A percentile compares a stretch with the other conserved stretches of the same genome.
These are phyloP conservation scores for Vanrija pseudolonga DNA, from an alignment of 1,284 basidiomycete genomes.

Conservation along the genomic window DNA sequence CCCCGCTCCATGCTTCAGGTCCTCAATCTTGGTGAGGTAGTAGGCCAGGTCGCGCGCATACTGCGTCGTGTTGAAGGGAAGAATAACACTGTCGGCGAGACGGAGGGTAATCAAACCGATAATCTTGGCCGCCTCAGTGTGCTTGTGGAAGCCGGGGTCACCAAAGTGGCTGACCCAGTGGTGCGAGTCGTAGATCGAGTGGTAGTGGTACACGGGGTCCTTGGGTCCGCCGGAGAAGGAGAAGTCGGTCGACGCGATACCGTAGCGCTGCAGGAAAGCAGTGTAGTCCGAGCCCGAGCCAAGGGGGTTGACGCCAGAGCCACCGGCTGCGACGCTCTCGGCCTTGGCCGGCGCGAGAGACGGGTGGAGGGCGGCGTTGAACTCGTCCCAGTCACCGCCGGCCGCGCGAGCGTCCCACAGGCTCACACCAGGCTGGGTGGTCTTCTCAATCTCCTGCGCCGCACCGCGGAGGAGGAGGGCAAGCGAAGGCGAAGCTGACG, in stretches of 20 bases:
- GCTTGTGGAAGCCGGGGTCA: conserved; percentile 70
- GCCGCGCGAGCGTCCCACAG: conserved; percentile 46
- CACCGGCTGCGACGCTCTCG: conserved; percentile 9
- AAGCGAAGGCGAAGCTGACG: conserved; percentile 57
- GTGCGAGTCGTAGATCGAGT: conserved; percentile 68
- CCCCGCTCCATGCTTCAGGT: conserved; percentile 43
- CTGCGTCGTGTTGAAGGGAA: conserved; percentile 72
- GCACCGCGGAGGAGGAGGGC: conserved; percentile 66
- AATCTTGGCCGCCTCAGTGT: conserved; percentile 65
- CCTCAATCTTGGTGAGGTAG: conserved; percentile 61
- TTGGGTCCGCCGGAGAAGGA: conserved; percentile 52
- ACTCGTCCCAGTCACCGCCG: conserved; percentile 32
- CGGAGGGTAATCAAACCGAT: conserved; percentile 63
- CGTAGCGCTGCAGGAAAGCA: conserved; percentile 60
- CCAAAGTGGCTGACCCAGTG: conserved; percentile 65
- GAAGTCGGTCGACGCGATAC: conserved; percentile 47
- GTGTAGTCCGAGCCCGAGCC: conserved; percentile 65
- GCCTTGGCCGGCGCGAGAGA: background rate
- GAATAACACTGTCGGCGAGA: conserved; percentile 58
- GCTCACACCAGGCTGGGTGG: conserved; percentile 36
- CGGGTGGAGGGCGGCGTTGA: background rate
- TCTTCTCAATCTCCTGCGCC: conserved; percentile 65
- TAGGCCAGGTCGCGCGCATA: conserved; percentile 62
- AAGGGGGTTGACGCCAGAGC: conserved; percentile 21
- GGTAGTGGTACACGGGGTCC: conserved; percentile 72